phyloP scores from a whole-genome alignment of 1,139 yeast species.

The Blastobotrys buckinghamii region DNA sequence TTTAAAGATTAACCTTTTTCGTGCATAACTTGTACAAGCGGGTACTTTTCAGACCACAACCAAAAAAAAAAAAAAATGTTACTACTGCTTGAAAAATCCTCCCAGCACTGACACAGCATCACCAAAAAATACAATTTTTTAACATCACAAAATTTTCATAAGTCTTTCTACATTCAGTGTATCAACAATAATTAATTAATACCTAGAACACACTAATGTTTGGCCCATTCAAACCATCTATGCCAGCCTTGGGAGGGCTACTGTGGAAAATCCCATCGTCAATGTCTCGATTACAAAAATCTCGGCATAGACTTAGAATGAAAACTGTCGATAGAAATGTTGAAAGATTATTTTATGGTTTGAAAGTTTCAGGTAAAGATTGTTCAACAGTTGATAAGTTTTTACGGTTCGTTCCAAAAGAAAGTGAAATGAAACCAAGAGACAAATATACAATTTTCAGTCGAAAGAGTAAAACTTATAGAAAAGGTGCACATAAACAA shows the following conservation, averaged over 20 bases:
- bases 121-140: too few species aligned
- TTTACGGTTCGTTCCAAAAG: conserved; percentile 62
- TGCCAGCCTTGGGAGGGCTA: conserved; percentile 68
- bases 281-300: conserved; percentile 75
- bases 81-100: too few species aligned
- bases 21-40: too few species aligned
- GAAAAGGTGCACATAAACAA: conserved; percentile 71
- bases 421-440: conserved; percentile 65
- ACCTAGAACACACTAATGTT: too few species aligned
- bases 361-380: conserved; percentile 45
- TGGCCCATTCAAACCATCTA: conserved; percentile 71
- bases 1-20: too few species aligned
- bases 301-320: conserved; percentile 77
- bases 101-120: too few species aligned
- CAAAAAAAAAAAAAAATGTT: too few species aligned
- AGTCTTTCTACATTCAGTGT: too few species aligned
- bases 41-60: too few species aligned
- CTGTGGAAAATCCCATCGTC: conserved; percentile 76
- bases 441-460: conserved; percentile 89
- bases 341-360: conserved; percentile 60
- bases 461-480: conserved; percentile 66
- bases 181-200: too few species aligned
- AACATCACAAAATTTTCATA: too few species aligned
- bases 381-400: conserved; percentile 50
- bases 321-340: conserved; percentile 75